Evolutionary conservation across 1,139 yeast species (phyloP).

Genomic region (Hyphopichia pseudoburtonii): DNA sequence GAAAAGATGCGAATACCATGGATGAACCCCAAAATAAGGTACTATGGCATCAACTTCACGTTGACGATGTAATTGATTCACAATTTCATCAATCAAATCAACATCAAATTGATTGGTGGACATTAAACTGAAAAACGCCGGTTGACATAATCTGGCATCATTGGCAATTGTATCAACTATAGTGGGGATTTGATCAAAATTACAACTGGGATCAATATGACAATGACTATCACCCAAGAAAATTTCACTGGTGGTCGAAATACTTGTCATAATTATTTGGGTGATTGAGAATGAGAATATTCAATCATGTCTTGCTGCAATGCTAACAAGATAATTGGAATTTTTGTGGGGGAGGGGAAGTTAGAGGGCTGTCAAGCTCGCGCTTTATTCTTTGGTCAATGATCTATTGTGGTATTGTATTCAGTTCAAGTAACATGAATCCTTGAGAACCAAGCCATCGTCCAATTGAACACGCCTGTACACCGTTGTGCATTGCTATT

Average conservation of each 20-base stretch:
- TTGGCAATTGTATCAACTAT: slow-evolving; percentile 24
- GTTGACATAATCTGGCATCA: slow-evolving; percentile 24
- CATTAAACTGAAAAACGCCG: slow-evolving; percentile 41
- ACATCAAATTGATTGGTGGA: slow-evolving; percentile 57
- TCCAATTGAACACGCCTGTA: no score
- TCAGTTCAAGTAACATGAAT: no score
- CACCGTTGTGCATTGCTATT: no score
- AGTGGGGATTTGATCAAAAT: slow-evolving; percentile 1
- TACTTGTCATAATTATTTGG: no score
- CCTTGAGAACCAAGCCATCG: no score
- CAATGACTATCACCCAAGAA: slow-evolving; percentile 58
- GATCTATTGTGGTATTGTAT: no score
- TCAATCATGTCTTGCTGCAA: no score
- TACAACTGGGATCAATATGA: slow-evolving; percentile 34
- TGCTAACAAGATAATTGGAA: no score
- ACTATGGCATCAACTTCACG: slow-evolving; percentile 23
- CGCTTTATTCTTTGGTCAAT: no score
- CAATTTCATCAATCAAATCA: slow-evolving; percentile 30
- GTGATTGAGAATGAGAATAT: no score
- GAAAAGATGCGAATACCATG: slow-evolving; percentile 81
- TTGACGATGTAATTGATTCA: slow-evolving; percentile 19
- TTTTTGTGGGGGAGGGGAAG: no score
- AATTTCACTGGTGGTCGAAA: not conserved
- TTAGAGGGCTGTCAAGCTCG: no score
- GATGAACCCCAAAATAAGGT: slow-evolving; percentile 84